Evolutionary conservation across 1,139 yeast species (phyloP), one percentile per base, ranked within the genome.

Genomic region (Kodamaea plutei): DNA sequence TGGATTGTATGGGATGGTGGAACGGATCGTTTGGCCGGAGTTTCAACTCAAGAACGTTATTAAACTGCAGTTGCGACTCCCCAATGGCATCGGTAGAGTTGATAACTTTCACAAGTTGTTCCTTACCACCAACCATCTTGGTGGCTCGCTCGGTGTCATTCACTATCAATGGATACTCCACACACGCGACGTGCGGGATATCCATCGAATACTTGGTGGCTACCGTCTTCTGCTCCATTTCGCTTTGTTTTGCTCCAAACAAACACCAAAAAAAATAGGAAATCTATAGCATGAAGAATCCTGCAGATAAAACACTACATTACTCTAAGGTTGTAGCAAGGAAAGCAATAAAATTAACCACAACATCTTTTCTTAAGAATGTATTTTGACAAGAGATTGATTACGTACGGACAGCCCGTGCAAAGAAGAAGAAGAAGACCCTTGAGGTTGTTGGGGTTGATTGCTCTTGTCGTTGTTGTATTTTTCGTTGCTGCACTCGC

Each of bases 141-240:
- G 88, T 58, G 0, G 95, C 96, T 36, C 67, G 69, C 15, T 69
- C 69, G 1, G 69, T 58, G 50, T 87, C 74, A 25, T 69, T 64
- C 8, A 91, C 91, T 15, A 70, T 67, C 22, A 87, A 64, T 0
- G 98, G 98, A 39, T 84, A 69, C 51, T 91, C 98, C 15, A 91
- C 70, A 4, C 87, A 73, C 8, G 84, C 64, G 21, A 79, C 75
- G 45, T 79, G 81, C n/a, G 94, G 93, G 4, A 83, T 68, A 47
- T 82, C 91, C 53, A 82, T 56, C 8, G 84, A 71, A 45, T 69
- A 71, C 34, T 66, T 68, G 23, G 70, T 65, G 1, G 84, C 84
- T 3, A 7, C 8, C 9, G 7, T 7, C 9, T 17, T 17, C 9
- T 17, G 20, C 20, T n/a, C n/a, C n/a, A n/a, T n/a, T n/a, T n/a